Percentiles rank a stretch among this genome's conserved stretches.
These are phyloP conservation scores for Lactifluus hygrophoroides DNA, from an alignment of 768 basidiomycete genomes.

Conservation along the genomic window DNA sequence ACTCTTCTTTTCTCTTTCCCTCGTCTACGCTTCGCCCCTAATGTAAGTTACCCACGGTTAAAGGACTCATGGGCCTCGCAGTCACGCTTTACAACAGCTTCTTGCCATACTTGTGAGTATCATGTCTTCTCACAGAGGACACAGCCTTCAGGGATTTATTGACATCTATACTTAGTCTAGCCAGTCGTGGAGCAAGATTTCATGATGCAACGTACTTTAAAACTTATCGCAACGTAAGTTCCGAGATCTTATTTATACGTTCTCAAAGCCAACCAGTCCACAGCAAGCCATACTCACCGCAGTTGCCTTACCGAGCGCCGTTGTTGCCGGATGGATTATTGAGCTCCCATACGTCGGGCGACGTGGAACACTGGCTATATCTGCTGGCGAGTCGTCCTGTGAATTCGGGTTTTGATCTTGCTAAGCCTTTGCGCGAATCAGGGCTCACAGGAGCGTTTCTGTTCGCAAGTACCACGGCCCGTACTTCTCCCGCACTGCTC, in stretches of 20 bases:
- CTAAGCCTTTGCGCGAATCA: conserved; percentile 42
- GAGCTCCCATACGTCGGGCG: conserved; percentile 57
- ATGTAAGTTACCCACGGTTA: background rate
- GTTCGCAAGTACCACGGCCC: conserved; percentile 66
- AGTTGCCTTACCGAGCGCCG: conserved; percentile 61
- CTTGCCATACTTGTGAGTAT: conserved; percentile 28
- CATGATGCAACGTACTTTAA: conserved; percentile 30
- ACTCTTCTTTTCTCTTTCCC: background rate
- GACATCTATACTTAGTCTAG: conserved; percentile 22
- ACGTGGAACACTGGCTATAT: conserved; percentile 55
- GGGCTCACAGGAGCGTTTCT: conserved; percentile 70
- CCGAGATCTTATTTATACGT: background rate
- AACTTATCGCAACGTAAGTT: conserved; percentile 31
- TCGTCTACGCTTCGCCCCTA: background rate
- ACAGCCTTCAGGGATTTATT: background rate
- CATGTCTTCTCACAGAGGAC: no score
- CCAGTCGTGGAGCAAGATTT: conserved; percentile 30
- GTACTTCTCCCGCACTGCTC: conserved; percentile 55
- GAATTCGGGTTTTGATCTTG: conserved; percentile 24
- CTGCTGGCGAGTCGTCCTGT: conserved; percentile 43
- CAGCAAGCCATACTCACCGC: conserved; percentile 65
- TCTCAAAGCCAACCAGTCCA: background rate
- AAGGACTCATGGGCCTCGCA: conserved; percentile 31
- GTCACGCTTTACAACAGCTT: conserved; percentile 33
- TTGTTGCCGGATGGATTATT: conserved; percentile 64